Conservation (phyloP, 495 filamentous ascomycete genomes). For the Penicillium crystallinum region DNA sequence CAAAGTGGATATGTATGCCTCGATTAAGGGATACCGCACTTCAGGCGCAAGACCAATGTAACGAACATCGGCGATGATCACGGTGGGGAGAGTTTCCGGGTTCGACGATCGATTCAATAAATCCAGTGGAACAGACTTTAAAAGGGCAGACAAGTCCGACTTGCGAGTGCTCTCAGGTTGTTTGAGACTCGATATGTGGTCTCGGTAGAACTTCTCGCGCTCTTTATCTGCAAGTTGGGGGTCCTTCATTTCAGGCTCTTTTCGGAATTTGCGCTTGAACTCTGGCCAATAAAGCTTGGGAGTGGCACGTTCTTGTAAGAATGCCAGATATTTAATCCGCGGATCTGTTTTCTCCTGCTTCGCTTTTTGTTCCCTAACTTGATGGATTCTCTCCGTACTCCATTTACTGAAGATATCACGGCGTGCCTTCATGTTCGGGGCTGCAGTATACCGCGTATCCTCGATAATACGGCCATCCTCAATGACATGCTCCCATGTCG, state of each 20-base stretch:
- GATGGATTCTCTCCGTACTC: constrained; percentile 65
- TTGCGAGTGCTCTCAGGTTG: constrained; percentile 68
- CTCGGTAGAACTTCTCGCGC: constrained; percentile 84
- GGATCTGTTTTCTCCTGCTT: constrained; percentile 82
- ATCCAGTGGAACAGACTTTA: constrained; percentile 62
- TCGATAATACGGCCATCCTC: constrained; percentile 78
- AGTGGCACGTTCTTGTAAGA: constrained; percentile 74
- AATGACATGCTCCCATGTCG: constrained; percentile 83
- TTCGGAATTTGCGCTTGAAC: constrained; percentile 86
- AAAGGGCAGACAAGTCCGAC: constrained; percentile 69
- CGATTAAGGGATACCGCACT: constrained; percentile 66
- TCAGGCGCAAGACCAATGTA: constrained; percentile 73
- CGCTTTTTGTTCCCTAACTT: constrained; percentile 64
- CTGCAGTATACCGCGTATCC: constrained; percentile 78
- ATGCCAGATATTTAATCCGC: constrained; percentile 72
- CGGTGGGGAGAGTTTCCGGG: constrained; percentile 58
- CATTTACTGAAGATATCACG: constrained; percentile 79
- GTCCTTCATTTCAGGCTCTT: constrained; percentile 75
- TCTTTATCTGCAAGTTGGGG: constrained; percentile 75
- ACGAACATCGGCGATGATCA: constrained; percentile 68
- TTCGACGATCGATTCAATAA: constrained; percentile 62
- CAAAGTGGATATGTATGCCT: constrained; percentile 70
- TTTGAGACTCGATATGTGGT: constrained; percentile 76
- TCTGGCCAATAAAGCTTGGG: constrained; percentile 96
- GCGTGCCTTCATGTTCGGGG: constrained; percentile 72